Conservation (phyloP, 441 rosid genomes). For the Erodium texanum region DNA sequence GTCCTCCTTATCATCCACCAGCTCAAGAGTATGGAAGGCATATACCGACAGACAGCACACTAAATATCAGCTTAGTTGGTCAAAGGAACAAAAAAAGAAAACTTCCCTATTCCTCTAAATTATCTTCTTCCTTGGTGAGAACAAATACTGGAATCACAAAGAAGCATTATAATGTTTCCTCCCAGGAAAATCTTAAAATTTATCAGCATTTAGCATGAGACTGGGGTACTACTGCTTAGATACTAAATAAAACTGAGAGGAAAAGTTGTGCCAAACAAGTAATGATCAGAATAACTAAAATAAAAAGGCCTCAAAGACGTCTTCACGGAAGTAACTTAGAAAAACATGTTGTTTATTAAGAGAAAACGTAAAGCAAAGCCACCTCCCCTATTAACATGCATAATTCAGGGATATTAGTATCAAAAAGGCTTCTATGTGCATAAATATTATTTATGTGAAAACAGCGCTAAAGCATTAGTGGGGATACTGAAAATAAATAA, state of each 20-base stretch:
- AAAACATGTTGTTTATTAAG: neutral
- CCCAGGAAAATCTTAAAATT: too few relatives aligned
- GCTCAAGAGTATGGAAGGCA: too few relatives aligned
- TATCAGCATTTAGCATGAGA: too few relatives aligned
- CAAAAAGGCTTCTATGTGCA: neutral
- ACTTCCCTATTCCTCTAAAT: too few relatives aligned
- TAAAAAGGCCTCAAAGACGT: neutral
- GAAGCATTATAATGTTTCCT: neutral
- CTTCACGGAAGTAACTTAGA: neutral
- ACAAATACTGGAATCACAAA: neutral
- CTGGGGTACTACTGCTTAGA: neutral
- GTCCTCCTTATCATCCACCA: constrained; percentile 38
- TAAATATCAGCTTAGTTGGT: constrained; percentile 8
- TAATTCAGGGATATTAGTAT: neutral
- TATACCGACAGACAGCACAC: constrained; percentile 17
- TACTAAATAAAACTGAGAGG: neutral
- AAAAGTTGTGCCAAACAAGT: neutral
- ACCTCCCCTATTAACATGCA: constrained; percentile 10
- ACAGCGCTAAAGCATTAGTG: neutral
- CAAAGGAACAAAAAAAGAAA: constrained; percentile 10
- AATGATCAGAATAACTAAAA: neutral
- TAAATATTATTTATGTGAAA: too few relatives aligned
- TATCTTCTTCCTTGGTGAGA: too few relatives aligned
- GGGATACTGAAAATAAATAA: neutral
- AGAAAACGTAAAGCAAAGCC: neutral